Conservation (phyloP, 306 rosid genomes). For the Sphenostylis stenocarpa region DNA sequence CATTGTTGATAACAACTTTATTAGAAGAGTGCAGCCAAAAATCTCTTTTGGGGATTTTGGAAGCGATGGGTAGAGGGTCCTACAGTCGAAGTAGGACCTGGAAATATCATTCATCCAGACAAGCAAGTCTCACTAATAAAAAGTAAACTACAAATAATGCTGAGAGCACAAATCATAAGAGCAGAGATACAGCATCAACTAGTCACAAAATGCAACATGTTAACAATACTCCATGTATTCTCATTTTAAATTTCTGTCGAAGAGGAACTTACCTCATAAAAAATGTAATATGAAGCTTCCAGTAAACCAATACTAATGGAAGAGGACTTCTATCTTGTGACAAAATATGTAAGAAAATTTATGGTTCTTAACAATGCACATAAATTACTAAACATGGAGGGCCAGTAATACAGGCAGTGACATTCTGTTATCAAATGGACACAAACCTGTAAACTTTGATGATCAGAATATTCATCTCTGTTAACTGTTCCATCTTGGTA, state of each 20-base stretch:
- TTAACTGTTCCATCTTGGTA: constrained; percentile 31
- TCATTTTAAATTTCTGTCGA: not conserved
- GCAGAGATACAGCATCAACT: not conserved
- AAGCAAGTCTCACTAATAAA: not conserved
- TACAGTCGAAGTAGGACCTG: not conserved
- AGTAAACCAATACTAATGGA: not conserved
- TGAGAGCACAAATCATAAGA: not conserved
- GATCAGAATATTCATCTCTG: constrained; percentile 40
- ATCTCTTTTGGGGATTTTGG: not conserved
- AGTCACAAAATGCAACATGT: not conserved
- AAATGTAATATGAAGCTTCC: not conserved
- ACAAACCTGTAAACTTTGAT: constrained; percentile 66
- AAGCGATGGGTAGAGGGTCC: not conserved
- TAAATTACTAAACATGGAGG: constrained; percentile 15
- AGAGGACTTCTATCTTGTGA: not conserved
- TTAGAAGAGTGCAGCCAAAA: not conserved
- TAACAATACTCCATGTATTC: not conserved
- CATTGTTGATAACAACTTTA: not conserved
- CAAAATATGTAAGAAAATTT: not conserved
- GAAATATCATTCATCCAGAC: not conserved
- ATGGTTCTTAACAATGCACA: not conserved
- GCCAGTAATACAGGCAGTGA: constrained; percentile 1
- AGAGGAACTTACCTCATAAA: not conserved
- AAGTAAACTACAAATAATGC: not conserved
- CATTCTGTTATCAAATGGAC: constrained; percentile 2